A percentile compares a stretch with the other conserved stretches of the same genome.
Conservation (phyloP, 2,329 filamentous ascomycete species). For the Diaporthe amygdali region DNA sequence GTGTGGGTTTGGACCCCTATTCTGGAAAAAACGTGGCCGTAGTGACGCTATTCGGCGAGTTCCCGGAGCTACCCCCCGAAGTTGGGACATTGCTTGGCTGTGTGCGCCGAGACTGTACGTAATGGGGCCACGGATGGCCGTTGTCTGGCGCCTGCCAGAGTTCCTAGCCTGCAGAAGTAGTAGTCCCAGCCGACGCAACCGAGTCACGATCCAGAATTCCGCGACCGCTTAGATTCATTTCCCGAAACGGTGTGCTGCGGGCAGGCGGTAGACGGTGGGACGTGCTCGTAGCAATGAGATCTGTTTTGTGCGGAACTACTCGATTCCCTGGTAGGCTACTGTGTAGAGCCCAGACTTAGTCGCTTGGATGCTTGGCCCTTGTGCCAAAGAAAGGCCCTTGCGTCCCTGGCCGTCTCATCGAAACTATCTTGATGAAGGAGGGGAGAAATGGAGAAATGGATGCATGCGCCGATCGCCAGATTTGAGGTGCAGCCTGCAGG, state of each 20-base stretch:
- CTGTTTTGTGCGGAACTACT: no score
- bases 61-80: conserved; percentile 14
- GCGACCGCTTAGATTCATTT: neutral
- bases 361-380: neutral
- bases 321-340: neutral
- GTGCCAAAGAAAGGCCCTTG: neutral
- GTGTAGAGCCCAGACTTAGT: neutral
- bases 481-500: conserved; percentile 17
- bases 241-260: neutral
- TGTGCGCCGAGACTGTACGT: conserved; percentile 21
- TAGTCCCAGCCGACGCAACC: conserved; percentile 13
- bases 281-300: neutral
- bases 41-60: conserved; percentile 12
- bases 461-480: conserved; percentile 14
- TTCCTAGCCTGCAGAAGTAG: conserved; percentile 4
- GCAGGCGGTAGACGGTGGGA: neutral
- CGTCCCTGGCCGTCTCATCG: conserved; percentile 5
- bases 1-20: conserved; percentile 21
- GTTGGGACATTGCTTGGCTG: conserved; percentile 4
- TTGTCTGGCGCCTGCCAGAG: neutral
- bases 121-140: neutral
- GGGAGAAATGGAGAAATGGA: conserved; percentile 5
- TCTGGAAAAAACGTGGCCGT: conserved; percentile 23
- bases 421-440: neutral
- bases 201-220: neutral